Conservation (phyloP, 2,329 filamentous ascomycete genomes). For the Apiospora koreana region DNA sequence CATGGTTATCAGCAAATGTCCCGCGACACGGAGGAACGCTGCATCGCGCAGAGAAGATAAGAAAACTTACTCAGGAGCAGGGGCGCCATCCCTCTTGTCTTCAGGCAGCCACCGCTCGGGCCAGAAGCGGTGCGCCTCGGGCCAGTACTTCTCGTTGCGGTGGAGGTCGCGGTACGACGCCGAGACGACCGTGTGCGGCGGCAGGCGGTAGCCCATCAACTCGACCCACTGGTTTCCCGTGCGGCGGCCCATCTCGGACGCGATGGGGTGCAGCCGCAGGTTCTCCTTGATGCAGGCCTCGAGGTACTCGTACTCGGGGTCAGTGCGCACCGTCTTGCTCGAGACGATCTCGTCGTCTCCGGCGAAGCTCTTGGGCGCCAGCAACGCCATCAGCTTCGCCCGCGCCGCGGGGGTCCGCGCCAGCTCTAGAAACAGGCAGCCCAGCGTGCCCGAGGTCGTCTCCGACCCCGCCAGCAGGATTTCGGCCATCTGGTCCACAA, state of each 20-base stretch:
- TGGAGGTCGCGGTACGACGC: constrained; percentile 11
- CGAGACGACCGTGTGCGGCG: constrained; percentile 10
- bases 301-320: constrained; percentile 4
- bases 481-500: constrained; percentile 12
- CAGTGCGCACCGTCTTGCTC: constrained; percentile 6
- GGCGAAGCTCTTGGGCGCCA: neutral
- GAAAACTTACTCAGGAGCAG: neutral
- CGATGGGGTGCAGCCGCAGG: constrained; percentile 10
- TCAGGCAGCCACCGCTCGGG: constrained; percentile 2
- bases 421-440: constrained; percentile 1
- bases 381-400: neutral
- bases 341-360: neutral
- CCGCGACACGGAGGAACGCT: neutral
- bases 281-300: constrained; percentile 11
- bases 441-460: constrained; percentile 2
- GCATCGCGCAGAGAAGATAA: neutral
- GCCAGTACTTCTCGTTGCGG: constrained; percentile 11
- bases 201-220: neutral
- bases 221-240: constrained; percentile 5
- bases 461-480: constrained; percentile 10
- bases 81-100: constrained; percentile 1
- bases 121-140: constrained; percentile 1
- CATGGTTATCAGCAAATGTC: neutral
- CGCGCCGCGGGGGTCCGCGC: neutral
- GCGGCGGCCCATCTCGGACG: constrained; percentile 11